A percentile compares a stretch with the other conserved stretches of the same genome.
phyloP scores from a whole-genome alignment of 345 rosid genomes.

The Erucastrum elatum region DNA sequence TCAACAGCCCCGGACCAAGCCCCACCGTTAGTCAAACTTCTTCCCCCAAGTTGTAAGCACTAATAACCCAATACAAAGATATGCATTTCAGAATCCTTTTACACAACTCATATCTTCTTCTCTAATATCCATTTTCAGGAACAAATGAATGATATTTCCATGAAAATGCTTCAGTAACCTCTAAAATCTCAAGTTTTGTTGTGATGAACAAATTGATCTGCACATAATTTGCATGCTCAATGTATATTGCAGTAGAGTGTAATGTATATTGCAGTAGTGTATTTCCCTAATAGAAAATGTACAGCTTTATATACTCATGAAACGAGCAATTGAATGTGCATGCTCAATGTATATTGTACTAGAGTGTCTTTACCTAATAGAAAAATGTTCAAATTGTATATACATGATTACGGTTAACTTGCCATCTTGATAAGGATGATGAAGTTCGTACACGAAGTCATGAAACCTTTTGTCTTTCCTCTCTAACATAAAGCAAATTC shows the following conservation, averaged over 20 bases:
- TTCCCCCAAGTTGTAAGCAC: slow-evolving; percentile 32
- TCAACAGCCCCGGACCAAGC: slow-evolving; percentile 42
- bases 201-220: too few species aligned
- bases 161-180: background rate
- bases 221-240: too few species aligned
- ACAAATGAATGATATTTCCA: slow-evolving; percentile 17
- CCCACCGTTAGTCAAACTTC: slow-evolving; percentile 35
- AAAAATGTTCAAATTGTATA: slow-evolving; percentile 22
- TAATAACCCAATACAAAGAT: slow-evolving; percentile 11
- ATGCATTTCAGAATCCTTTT: slow-evolving; percentile 6
- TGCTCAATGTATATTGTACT: slow-evolving; percentile 12
- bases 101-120: slow-evolving; percentile 10
- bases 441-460: background rate
- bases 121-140: slow-evolving; percentile 23
- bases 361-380: slow-evolving; percentile 10
- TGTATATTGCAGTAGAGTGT: too few species aligned
- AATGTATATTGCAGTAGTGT: too few species aligned
- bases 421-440: slow-evolving; percentile 20
- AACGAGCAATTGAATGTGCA: background rate
- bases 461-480: slow-evolving; percentile 9
- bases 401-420: slow-evolving; percentile 19
- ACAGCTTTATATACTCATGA: background rate
- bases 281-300: too few species aligned
- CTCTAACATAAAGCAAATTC: slow-evolving; percentile 12
- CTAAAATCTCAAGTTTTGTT: background rate